Conservation (phyloP, 1,284 basidiomycete species). For the Heterobasidion occidentale region DNA sequence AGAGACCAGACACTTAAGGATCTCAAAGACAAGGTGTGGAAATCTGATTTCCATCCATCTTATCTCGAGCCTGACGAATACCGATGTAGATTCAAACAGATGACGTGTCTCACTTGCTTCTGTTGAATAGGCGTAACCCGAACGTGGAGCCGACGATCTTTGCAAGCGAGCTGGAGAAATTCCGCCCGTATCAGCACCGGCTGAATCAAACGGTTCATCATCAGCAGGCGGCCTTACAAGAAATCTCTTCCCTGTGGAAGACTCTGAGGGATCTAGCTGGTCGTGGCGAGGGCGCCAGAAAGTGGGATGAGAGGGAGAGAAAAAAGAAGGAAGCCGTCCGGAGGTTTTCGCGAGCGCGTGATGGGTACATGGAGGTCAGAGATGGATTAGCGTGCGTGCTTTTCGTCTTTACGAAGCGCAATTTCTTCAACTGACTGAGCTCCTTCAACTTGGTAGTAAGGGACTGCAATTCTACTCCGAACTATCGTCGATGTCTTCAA, state of each 20-base stretch:
- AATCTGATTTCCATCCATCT: not conserved
- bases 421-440: slow-evolving; percentile 1
- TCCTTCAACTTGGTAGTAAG: slow-evolving; percentile 42
- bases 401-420: slow-evolving; percentile 1
- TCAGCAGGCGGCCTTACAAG: slow-evolving; percentile 65
- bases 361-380: slow-evolving; percentile 81
- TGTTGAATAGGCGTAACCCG: slow-evolving; percentile 84
- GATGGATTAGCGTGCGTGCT: slow-evolving; percentile 72
- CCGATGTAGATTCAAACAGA: slow-evolving; percentile 78
- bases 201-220: slow-evolving; percentile 71
- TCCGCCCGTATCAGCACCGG: slow-evolving; percentile 84
- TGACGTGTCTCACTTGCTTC: slow-evolving; percentile 91
- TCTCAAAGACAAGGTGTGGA: slow-evolving; percentile 80
- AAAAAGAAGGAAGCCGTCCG: slow-evolving; percentile 67
- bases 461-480: slow-evolving; percentile 87
- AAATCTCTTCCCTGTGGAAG: slow-evolving; percentile 67
- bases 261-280: slow-evolving; percentile 65
- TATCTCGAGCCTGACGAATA: slow-evolving; percentile 1
- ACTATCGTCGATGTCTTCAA: slow-evolving; percentile 58
- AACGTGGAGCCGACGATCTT: slow-evolving; percentile 86
- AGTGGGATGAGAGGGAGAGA: slow-evolving; percentile 76
- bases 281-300: slow-evolving; percentile 61
- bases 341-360: slow-evolving; percentile 68
- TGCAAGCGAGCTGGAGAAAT: slow-evolving; percentile 92
- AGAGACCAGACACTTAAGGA: slow-evolving; percentile 85